Evolutionary conservation across 495 filamentous ascomycete species (phyloP).

Genomic region (Penicillium egyptiacum): DNA sequence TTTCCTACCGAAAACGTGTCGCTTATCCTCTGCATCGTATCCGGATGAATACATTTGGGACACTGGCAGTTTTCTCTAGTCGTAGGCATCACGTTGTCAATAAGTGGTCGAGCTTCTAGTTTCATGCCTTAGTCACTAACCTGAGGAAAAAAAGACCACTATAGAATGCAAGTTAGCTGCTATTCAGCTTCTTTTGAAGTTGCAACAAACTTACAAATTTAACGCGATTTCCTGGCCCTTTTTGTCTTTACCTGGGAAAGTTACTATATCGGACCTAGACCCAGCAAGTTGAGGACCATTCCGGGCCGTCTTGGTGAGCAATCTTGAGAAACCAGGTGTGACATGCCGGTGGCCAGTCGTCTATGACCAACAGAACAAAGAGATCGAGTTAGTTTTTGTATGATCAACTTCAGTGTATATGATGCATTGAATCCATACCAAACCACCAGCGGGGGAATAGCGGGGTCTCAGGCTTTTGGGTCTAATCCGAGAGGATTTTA

Average conservation of each 20-base stretch:
- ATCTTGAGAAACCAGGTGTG: not conserved
- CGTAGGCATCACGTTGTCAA: not conserved
- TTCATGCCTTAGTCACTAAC: constrained; percentile 13
- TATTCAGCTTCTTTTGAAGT: not conserved
- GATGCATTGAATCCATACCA: not conserved
- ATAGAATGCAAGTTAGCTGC: not conserved
- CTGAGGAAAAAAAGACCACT: constrained; percentile 26
- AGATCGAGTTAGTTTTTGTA: not conserved
- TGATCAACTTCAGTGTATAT: not conserved
- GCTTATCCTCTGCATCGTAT: constrained; percentile 71
- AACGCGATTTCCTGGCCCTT: not conserved
- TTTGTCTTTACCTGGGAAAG: not conserved
- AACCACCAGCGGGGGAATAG: not conserved
- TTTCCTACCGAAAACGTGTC: constrained; percentile 65
- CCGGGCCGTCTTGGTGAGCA: not conserved
- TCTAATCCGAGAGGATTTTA: constrained; percentile 1
- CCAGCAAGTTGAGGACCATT: not conserved
- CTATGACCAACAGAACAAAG: not conserved
- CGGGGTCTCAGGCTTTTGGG: not conserved
- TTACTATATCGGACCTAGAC: not conserved
- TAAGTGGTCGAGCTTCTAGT: not conserved
- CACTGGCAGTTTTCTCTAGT: constrained; percentile 82
- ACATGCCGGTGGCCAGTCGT: not conserved
- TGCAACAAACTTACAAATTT: constrained; percentile 2
- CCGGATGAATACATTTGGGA: constrained; percentile 66